These are phyloP conservation scores for Acephala macrosclerotiorum DNA, from an alignment of 2,329 filamentous ascomycete genomes.

Conservation along the genomic window DNA sequence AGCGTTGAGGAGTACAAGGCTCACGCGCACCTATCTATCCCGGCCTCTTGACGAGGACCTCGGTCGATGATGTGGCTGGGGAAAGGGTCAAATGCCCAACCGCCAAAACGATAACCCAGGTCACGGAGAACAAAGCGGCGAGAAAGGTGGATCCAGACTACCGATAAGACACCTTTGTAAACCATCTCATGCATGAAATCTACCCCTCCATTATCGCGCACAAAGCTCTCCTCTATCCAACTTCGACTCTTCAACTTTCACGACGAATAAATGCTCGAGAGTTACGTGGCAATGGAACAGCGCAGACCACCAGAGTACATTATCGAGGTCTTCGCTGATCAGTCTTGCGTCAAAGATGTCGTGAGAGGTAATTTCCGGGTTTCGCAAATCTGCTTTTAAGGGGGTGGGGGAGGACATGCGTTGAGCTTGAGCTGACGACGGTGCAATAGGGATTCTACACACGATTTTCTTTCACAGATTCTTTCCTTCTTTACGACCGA, in stretches of 20 bases:
- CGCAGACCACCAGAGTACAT: constrained; percentile 84
- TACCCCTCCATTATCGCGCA: constrained; percentile 33
- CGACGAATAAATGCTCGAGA: constrained; percentile 27
- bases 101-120: background rate
- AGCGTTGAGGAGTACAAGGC: constrained; percentile 4
- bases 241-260: background rate
- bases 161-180: constrained; percentile 19
- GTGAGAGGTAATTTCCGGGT: constrained; percentile 74
- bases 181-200: constrained; percentile 21
- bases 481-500: constrained; percentile 85
- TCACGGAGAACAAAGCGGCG: constrained; percentile 11
- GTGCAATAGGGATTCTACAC: constrained; percentile 78
- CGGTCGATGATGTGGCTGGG: constrained; percentile 28
- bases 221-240: constrained; percentile 18
- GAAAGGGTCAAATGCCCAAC: background rate
- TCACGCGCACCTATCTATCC: background rate
- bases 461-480: constrained; percentile 99
- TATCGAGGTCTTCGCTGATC: constrained; percentile 92
- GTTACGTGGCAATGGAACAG: constrained; percentile 60
- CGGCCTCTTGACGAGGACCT: constrained; percentile 18
- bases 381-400: background rate
- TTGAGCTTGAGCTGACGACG: constrained; percentile 11
- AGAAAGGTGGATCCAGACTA: constrained; percentile 13
- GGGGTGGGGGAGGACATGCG: constrained; percentile 6
- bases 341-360: constrained; percentile 87